A percentile compares a stretch with the other conserved stretches of the same genome.
These are phyloP conservation scores for Pseudocercospora fuligena DNA, from an alignment of 2,329 filamentous ascomycete species.

Conservation along the genomic window DNA sequence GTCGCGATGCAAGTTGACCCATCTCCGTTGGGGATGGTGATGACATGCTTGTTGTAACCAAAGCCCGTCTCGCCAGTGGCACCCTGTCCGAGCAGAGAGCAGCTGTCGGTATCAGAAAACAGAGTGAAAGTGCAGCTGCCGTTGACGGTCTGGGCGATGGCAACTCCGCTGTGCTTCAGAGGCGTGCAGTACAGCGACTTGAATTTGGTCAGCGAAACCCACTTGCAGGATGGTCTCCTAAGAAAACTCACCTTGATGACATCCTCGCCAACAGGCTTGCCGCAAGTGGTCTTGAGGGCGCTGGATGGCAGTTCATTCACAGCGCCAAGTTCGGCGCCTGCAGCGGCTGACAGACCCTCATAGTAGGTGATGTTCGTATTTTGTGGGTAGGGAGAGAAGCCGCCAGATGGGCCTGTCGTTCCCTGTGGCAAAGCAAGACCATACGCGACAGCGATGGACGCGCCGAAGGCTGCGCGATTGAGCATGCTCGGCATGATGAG, in stretches of 20 bases:
- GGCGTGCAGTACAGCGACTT: constrained; percentile 21
- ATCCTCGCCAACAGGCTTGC: constrained; percentile 1
- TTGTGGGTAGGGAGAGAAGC: constrained; percentile 11
- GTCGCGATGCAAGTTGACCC: constrained; percentile 27
- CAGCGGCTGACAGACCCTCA: constrained; percentile 11
- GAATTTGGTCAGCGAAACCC: background rate
- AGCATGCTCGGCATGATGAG: background rate
- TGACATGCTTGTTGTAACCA: constrained; percentile 13
- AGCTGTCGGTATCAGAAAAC: constrained; percentile 27
- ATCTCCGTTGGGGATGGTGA: constrained; percentile 24
- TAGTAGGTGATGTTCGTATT: constrained; percentile 24
- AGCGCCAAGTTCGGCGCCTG: constrained; percentile 12
- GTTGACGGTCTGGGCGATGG: constrained; percentile 24
- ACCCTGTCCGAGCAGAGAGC: constrained; percentile 22
- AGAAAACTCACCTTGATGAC: constrained; percentile 14
- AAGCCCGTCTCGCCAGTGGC: constrained; percentile 14
- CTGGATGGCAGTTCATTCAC: background rate
- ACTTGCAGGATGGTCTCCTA: background rate
- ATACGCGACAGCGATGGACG: background rate
- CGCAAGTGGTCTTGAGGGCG: constrained; percentile 12
- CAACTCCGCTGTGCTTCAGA: constrained; percentile 20
- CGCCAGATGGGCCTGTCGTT: constrained; percentile 12
- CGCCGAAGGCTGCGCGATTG: background rate
- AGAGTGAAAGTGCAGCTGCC: constrained; percentile 32
- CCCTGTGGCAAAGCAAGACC: constrained; percentile 17